phyloP scores from a whole-genome alignment of 495 filamentous ascomycete species.

The Lasiosphaeria ovina region DNA sequence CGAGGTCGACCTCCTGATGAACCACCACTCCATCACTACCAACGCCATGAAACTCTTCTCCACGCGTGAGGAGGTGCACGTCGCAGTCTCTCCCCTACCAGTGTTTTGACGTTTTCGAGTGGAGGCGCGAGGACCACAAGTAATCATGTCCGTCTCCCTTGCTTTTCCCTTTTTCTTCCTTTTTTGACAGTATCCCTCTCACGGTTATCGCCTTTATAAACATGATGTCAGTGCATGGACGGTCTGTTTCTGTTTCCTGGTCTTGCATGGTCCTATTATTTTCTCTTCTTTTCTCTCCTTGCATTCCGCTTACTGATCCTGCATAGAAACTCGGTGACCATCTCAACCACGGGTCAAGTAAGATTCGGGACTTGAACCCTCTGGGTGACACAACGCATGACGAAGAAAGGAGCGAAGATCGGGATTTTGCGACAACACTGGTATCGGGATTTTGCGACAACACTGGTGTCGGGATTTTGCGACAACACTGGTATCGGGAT shows the following conservation, averaged over 20 bases:
- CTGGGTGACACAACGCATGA: conserved; percentile 9
- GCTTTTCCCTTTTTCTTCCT: no score
- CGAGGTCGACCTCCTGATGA: conserved; percentile 45
- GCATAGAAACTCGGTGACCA: neutral
- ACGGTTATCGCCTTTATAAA: no score
- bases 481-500: no score
- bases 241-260: no score
- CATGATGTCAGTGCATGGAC: no score
- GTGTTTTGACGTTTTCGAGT: conserved; percentile 67
- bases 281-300: neutral
- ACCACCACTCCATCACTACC: conserved; percentile 40
- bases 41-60: conserved; percentile 50
- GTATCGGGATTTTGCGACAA: no score
- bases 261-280: no score
- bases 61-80: conserved; percentile 41
- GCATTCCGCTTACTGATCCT: neutral
- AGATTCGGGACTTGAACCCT: conserved; percentile 3
- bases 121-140: conserved; percentile 55
- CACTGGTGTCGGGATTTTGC: no score
- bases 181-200: no score
- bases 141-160: no score
- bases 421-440: no score
- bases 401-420: no score
- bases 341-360: neutral
- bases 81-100: conserved; percentile 54